These are phyloP conservation scores for Pouteria glomerata DNA, from an alignment of 148 eudicot genomes.

Conservation along the genomic window DNA sequence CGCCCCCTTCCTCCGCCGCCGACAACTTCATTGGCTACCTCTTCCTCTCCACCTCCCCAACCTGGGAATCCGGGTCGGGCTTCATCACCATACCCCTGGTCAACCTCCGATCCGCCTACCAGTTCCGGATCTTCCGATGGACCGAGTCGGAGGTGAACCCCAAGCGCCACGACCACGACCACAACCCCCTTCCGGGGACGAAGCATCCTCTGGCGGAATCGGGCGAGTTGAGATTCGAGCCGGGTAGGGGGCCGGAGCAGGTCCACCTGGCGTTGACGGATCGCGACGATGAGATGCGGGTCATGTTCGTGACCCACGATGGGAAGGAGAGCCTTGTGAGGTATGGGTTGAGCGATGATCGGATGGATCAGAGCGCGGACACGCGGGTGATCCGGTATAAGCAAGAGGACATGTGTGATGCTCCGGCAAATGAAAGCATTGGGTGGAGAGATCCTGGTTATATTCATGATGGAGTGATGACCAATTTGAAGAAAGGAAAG, in stretches of 20 bases:
- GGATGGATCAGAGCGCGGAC: constrained; percentile 25
- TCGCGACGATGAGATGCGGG: constrained; percentile 69
- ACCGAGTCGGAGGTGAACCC: constrained; percentile 51
- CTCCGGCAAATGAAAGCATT: constrained; percentile 73
- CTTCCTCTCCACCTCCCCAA: constrained; percentile 43
- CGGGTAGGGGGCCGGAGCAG: constrained; percentile 82
- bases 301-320: constrained; percentile 67
- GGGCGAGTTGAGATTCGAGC: constrained; percentile 37
- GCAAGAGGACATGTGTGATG: constrained; percentile 81
- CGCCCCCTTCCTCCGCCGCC: constrained; percentile 54
- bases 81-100: constrained; percentile 55
- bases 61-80: constrained; percentile 79
- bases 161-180: constrained; percentile 54
- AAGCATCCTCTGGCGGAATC: constrained; percentile 49
- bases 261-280: constrained; percentile 67
- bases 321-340: constrained; percentile 55
- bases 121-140: constrained; percentile 84
- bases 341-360: constrained; percentile 45
- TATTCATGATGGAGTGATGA: constrained; percentile 75
- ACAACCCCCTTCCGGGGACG: constrained; percentile 79
- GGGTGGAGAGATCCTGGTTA: constrained; percentile 99
- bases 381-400: constrained; percentile 62
- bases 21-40: constrained; percentile 71
- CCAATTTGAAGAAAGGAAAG: constrained; percentile 48
- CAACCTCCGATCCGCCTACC: constrained; percentile 68